Base-by-base conservation (phyloP, 768 basidiomycete species). In the Pleurotus platypus region DNA sequence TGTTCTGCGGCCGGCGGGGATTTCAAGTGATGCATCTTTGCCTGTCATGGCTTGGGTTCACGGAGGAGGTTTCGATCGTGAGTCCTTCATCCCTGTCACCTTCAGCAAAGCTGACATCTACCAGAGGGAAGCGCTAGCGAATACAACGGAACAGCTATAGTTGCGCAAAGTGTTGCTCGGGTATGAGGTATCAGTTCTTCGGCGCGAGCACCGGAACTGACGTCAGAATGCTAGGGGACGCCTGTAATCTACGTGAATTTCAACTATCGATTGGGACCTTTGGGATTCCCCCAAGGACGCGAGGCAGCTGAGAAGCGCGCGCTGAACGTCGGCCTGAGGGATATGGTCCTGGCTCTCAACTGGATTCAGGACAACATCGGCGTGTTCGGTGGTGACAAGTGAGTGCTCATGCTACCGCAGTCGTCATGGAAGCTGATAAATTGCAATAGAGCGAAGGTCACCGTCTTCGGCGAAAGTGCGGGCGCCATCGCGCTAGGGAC, bases 301-400 rank as follows among this genome's bases (percentile, higher is more conserved):
- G 51, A 77, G 70, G 80, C 80, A 15, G 67, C 64, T 4, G 58
- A 66, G 12, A 67, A 68, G 4, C 70, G 69, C 8, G 72, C 73
- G 1, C 68, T 79, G 7, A 81, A 81, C 60, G 69, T 82, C 26
- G 81, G 72, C 1, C 67, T 83, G 18, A 71, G 69, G 27, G 81
- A 84, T 59, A 74, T 79, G 61, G 61, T 74, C 13, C 58, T 71
- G 27, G 81, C 79, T 1, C 63, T 82, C 8, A 60, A 73, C 60
- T 84, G 80, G 87, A 77, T 88, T 0, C 82, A 87, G 61, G 66
- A 74, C 20, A 81, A 89, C 61, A 85, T 88, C 45, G 71, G 61
- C 13, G 66, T 67, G 0, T 89, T 88, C 60, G 86, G 87, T 9
- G 86, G 85, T 12, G 82, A 80, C 59, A 73, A 72, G 51, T 54